Conservation (phyloP, 306 rosid genomes). For the Dalbergia cochinchinensis region DNA sequence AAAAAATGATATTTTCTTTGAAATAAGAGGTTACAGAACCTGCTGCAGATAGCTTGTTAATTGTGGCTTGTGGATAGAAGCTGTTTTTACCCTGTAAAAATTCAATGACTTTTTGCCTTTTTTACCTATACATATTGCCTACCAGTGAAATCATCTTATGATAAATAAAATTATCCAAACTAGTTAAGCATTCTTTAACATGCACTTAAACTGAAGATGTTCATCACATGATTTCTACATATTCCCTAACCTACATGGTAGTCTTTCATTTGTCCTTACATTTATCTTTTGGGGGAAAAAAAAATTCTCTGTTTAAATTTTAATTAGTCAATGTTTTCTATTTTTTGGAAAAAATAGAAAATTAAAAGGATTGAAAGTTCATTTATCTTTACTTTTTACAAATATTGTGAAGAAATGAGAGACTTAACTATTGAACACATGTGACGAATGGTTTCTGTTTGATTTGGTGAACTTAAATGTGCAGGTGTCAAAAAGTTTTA, state of each 20-base stretch:
- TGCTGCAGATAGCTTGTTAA: neutral
- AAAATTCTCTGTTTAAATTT: neutral
- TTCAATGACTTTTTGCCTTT: neutral
- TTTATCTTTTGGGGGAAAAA: too few species aligned
- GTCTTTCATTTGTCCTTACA: neutral
- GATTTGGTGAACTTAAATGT: slow-evolving; percentile 13
- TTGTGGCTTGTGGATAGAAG: neutral
- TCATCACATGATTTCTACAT: neutral
- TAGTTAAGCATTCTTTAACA: neutral
- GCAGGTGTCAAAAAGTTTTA: neutral
- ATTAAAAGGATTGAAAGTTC: neutral
- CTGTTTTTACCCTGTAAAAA: neutral
- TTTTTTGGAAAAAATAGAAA: neutral
- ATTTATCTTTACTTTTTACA: neutral
- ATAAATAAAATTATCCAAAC: slow-evolving; percentile 2
- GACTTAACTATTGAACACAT: neutral
- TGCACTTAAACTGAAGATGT: neutral
- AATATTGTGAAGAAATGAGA: slow-evolving; percentile 3
- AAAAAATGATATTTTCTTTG: too few species aligned
- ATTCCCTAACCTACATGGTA: neutral
- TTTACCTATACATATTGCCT: neutral
- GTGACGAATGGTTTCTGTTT: slow-evolving; percentile 12
- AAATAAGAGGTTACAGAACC: too few species aligned
- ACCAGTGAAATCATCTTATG: neutral
- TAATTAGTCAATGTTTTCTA: slow-evolving; percentile 12